These are phyloP conservation scores for Viola odorata DNA, from an alignment of 345 rosid genomes.

Conservation along the genomic window DNA sequence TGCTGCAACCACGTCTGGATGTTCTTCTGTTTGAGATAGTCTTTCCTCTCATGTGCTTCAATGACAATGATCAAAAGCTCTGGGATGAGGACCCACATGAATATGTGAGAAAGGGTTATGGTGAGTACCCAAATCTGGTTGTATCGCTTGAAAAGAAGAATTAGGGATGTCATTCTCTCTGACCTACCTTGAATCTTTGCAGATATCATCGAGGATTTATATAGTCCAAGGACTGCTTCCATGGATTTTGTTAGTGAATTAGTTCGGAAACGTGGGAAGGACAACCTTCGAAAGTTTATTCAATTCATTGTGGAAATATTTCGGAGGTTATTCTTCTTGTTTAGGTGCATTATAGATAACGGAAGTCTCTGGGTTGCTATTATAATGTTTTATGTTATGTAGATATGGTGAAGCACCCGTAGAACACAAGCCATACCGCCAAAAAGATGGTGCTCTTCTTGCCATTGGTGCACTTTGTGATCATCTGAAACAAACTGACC, in stretches of 20 bases:
- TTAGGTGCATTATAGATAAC: background rate
- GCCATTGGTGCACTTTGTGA: constrained; percentile 99
- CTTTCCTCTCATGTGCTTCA: constrained; percentile 98
- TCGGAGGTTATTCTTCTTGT: constrained; percentile 16
- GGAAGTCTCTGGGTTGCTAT: constrained; percentile 4
- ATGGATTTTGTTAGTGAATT: constrained; percentile 98
- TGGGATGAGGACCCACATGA: constrained; percentile 99
- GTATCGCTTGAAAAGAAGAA: background rate
- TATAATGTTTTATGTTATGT: constrained; percentile 2
- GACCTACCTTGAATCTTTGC: constrained; percentile 19
- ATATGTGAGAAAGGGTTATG: constrained; percentile 99
- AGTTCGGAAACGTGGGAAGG: constrained; percentile 92
- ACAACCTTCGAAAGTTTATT: constrained; percentile 86
- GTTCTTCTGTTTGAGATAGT: constrained; percentile 93
- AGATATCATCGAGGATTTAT: constrained; percentile 99
- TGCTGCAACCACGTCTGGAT: constrained; percentile 83
- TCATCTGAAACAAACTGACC: constrained; percentile 89
- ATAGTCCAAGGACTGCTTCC: constrained; percentile 94
- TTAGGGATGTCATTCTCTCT: constrained; percentile 10
- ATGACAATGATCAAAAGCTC: constrained; percentile 92
- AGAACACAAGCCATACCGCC: constrained; percentile 74
- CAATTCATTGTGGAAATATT: constrained; percentile 16
- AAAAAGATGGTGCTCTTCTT: constrained; percentile 97
- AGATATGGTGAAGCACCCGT: constrained; percentile 78
- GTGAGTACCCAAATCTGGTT: constrained; percentile 41